These are phyloP conservation scores for Paramecium octaurelia DNA, from an alignment of 73 alveolate species.

Conservation along the genomic window DNA sequence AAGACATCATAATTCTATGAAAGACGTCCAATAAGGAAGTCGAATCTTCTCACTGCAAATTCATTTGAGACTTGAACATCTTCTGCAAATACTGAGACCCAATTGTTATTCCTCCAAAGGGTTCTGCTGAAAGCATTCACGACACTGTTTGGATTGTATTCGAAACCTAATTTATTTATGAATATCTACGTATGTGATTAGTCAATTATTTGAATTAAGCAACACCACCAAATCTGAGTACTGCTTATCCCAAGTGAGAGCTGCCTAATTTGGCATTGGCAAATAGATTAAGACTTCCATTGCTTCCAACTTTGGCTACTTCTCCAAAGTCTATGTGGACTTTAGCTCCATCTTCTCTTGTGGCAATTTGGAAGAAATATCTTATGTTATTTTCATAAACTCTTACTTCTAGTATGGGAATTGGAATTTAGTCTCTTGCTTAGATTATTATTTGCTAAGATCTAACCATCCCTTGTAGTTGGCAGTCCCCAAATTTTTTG, in stretches of 20 bases:
- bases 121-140: neutral
- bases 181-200: neutral
- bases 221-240: neutral
- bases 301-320: neutral
- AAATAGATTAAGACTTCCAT: neutral
- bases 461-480: neutral
- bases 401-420: neutral
- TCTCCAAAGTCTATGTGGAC: neutral
- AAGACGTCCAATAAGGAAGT: neutral
- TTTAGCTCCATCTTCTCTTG: conserved; percentile 3
- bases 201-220: neutral
- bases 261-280: neutral
- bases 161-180: neutral
- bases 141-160: neutral
- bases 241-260: neutral
- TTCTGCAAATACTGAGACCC: neutral
- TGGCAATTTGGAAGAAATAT: neutral
- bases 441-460: neutral
- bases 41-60: neutral
- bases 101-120: neutral
- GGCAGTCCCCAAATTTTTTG: neutral
- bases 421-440: neutral
- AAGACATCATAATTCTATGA: neutral
- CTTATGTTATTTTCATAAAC: neutral
- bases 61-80: neutral